Evolutionary conservation across 352 stramenopile genomes (phyloP).

Genomic region (Globisporangium iwayamae): DNA sequence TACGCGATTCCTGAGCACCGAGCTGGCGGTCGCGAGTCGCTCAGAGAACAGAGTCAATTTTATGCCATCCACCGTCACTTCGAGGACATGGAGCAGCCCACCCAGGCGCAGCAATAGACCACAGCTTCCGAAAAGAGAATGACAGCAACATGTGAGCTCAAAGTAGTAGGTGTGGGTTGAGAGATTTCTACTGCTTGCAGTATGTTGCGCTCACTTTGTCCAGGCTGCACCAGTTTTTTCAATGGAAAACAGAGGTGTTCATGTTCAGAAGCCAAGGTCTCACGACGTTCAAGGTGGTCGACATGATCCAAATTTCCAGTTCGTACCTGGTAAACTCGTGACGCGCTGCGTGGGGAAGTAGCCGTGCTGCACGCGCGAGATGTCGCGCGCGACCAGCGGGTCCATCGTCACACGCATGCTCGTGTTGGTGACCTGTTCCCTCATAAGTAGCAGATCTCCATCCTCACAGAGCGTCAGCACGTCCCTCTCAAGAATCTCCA

Average conservation of each 20-base stretch:
- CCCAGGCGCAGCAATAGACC: slow-evolving; percentile 22
- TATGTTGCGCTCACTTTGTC: background rate
- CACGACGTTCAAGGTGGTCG: slow-evolving; percentile 2
- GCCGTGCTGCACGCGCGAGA: slow-evolving; percentile 41
- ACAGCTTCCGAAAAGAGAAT: slow-evolving; percentile 15
- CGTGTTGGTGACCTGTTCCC: slow-evolving; percentile 35
- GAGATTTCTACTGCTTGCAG: too few species aligned
- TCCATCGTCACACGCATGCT: slow-evolving; percentile 35
- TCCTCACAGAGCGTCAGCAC: slow-evolving; percentile 49
- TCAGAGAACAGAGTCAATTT: slow-evolving; percentile 18
- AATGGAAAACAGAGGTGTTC: background rate
- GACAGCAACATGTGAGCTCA: background rate
- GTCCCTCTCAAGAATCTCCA: slow-evolving; percentile 21
- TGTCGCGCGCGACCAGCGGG: slow-evolving; percentile 38
- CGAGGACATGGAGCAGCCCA: slow-evolving; percentile 23
- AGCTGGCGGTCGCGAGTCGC: background rate
- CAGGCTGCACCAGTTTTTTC: background rate
- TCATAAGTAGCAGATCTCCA: slow-evolving; percentile 51
- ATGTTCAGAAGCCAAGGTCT: background rate
- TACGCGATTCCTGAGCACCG: slow-evolving; percentile 13
- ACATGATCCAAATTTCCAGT: slow-evolving; percentile 13
- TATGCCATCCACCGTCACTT: slow-evolving; percentile 19
- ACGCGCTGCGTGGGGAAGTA: slow-evolving; percentile 41
- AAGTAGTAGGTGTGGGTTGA: background rate
- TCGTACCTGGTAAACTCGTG: slow-evolving; percentile 43